Conservation (phyloP, 2,329 filamentous ascomycete genomes). For the Dactylonectria estremocensis region DNA sequence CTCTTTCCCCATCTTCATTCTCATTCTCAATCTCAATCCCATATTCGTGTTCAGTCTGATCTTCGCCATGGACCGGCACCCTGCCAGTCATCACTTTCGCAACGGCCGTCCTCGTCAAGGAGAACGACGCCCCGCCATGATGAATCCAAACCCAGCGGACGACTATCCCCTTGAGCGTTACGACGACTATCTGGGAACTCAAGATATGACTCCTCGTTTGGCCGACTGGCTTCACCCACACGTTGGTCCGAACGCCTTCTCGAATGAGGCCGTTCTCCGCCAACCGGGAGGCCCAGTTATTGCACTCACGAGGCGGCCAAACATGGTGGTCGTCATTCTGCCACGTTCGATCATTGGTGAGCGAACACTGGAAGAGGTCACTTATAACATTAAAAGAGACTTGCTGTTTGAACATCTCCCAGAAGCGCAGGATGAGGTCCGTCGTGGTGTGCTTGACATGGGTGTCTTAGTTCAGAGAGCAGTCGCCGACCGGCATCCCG, state of each 20-base stretch:
- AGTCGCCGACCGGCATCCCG: slow-evolving; percentile 15
- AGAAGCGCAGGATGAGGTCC: slow-evolving; percentile 29
- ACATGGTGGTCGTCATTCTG: not conserved
- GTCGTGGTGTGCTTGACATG: slow-evolving; percentile 32
- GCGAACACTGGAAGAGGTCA: not conserved
- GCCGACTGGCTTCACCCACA: not conserved
- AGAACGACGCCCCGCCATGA: not conserved
- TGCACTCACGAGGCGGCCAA: not conserved
- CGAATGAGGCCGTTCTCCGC: too few relatives aligned
- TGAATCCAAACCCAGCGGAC: not conserved
- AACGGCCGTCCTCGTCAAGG: not conserved
- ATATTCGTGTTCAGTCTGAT: not conserved
- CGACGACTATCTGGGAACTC: not conserved
- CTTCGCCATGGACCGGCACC: not conserved
- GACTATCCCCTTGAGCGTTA: not conserved
- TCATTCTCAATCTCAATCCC: too few relatives aligned
- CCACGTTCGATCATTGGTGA: not conserved
- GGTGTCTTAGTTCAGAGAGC: slow-evolving; percentile 28
- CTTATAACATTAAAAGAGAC: slow-evolving; percentile 31
- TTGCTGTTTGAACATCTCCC: slow-evolving; percentile 35
- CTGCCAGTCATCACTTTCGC: not conserved
- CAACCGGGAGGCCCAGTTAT: not conserved
- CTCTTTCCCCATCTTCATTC: not conserved
- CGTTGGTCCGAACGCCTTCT: not conserved
- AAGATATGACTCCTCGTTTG: not conserved